phyloP scores from a whole-genome alignment of 2,329 filamentous ascomycete species.

The Pestalotiopsis fici region DNA sequence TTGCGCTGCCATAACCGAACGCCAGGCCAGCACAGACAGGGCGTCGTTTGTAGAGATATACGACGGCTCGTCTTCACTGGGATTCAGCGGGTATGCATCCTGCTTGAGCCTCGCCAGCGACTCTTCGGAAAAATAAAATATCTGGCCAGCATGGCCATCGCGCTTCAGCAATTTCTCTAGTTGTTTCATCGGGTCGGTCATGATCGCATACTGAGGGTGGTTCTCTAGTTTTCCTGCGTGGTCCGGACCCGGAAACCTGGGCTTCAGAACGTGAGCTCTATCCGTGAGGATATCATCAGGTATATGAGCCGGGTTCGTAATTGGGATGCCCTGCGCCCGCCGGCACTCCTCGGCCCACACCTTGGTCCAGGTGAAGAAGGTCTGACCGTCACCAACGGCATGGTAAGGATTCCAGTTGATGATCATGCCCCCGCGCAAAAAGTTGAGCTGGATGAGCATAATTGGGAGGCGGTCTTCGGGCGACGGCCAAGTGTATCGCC shows the following conservation, averaged over 20 bases:
- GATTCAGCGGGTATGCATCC: neutral
- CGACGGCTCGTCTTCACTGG: neutral
- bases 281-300: neutral
- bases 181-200: neutral
- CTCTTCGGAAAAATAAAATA: conserved; percentile 1
- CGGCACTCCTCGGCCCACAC: conserved; percentile 37
- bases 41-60: neutral
- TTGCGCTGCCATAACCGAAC: neutral
- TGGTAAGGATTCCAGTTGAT: conserved; percentile 28
- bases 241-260: neutral
- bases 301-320: neutral
- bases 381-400: conserved; percentile 33
- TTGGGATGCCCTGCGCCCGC: conserved; percentile 20
- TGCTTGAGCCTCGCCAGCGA: neutral
- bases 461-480: conserved; percentile 22
- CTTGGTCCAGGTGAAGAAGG: conserved; percentile 33
- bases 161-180: neutral
- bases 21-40: neutral
- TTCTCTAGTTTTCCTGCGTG: neutral
- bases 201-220: neutral
- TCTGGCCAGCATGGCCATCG: neutral
- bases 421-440: conserved; percentile 28
- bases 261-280: neutral
- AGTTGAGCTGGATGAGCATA: conserved; percentile 26
- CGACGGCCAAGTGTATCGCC: conserved; percentile 25